A percentile compares a stretch with the other conserved stretches of the same genome.
These are phyloP conservation scores for Aureobasidium sp. DNA, from an alignment of 2,329 filamentous ascomycete species.

Conservation along the genomic window DNA sequence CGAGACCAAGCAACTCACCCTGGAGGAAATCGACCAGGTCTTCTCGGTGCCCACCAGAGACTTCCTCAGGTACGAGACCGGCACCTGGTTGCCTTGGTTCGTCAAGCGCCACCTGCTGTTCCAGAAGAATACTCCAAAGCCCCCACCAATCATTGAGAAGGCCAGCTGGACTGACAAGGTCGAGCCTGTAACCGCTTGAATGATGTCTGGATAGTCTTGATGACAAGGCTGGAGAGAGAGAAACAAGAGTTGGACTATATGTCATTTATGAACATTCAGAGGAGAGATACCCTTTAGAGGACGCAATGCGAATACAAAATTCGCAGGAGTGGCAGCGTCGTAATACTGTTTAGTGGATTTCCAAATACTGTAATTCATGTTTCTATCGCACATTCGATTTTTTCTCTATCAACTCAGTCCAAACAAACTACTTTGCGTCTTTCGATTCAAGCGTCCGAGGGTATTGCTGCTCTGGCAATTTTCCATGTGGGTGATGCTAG, in stretches of 20 bases:
- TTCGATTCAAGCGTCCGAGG: no score
- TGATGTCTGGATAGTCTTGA: background rate
- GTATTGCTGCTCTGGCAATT: background rate
- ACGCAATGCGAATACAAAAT: background rate
- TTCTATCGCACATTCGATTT: no score
- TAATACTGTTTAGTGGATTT: background rate
- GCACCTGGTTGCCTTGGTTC: conserved; percentile 36
- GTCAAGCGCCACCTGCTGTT: conserved; percentile 35
- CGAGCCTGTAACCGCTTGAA: background rate
- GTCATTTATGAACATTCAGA: background rate
- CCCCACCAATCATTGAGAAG: conserved; percentile 34
- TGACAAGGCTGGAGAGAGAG: background rate
- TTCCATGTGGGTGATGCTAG: background rate
- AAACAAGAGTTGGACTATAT: background rate
- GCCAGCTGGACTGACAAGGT: background rate
- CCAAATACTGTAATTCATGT: background rate
- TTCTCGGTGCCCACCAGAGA: conserved; percentile 42
- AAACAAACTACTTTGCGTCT: no score
- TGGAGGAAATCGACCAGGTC: conserved; percentile 43
- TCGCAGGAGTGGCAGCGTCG: background rate
- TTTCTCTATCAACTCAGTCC: no score
- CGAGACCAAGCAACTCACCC: conserved; percentile 40
- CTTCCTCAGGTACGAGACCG: conserved; percentile 36
- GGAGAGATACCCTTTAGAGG: conserved; percentile 4
- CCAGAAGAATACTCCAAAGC: conserved; percentile 30